Base-by-base conservation (phyloP, 1,139 yeast species). In the Geotrichum australiense region DNA sequence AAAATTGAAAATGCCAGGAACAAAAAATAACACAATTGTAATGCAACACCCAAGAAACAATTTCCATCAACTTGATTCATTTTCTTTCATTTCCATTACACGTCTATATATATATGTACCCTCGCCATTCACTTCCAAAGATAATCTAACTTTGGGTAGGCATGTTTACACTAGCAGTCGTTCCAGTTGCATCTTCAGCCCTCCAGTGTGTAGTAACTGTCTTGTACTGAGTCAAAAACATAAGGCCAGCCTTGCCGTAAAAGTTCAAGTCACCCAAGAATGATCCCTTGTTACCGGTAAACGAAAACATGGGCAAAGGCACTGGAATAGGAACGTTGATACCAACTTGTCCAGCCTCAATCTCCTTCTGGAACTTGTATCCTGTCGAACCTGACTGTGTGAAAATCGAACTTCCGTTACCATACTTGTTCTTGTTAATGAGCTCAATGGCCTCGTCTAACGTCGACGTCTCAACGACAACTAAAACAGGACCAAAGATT, bases 241-340 rank as follows among this genome's bases (percentile, higher is more conserved):
- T 70, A 41, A 81, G 61, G 33, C 89, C 89, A 11, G 82, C 74
- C 66, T 79, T 78, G 48, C 91, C 91, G 62, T 81, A 81, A 61
- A 81, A 81, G 68, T 81, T 81, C 68, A 81, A 71, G 59, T 80
- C 87, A 34, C 91, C 89, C 53, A 80, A 68, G 73, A 80, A 80
- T 1, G 86, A 78, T 26, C 79, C 84, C 65, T 80, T 80, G 60
- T 77, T 78, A 26, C 91, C 91, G 20, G 89, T 81, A 66, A 81
- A 81, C 4, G 86, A 78, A 61, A 81, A 81, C 84, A 80, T 78
- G 49, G 91, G 89, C 58, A 81, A 66, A 46, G 89, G 89, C 16
- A 81, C 91, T n/a, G 89, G 91, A 51, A 81, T 81, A 21, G 91
- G 89, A 37, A 81, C 86, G 54, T 81, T 81, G 55, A 81, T 72